Percentiles rank a stretch among this genome's conserved stretches.
These are phyloP conservation scores for Microstroma glucosiphilum DNA, from an alignment of 1,284 basidiomycete genomes.

Conservation along the genomic window DNA sequence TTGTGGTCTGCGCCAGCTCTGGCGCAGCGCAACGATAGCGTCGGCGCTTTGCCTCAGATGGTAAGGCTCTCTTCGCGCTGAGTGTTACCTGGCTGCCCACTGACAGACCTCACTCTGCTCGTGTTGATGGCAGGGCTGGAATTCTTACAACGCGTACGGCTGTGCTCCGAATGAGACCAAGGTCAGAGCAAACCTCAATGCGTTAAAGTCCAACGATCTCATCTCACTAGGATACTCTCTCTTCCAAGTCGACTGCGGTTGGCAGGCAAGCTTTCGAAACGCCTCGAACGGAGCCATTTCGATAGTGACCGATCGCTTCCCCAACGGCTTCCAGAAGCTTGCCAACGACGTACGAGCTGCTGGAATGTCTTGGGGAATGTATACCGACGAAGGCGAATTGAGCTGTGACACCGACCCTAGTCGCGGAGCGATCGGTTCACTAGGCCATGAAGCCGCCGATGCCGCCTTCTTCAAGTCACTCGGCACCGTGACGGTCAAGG, in stretches of 20 bases:
- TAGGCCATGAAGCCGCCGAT: constrained; percentile 56
- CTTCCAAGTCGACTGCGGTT: constrained; percentile 47
- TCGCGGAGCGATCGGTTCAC: constrained; percentile 53
- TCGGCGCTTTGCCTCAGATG: no score
- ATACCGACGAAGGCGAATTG: constrained; percentile 55
- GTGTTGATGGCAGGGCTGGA: constrained; percentile 24
- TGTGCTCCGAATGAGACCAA: constrained; percentile 41
- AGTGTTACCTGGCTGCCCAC: no score
- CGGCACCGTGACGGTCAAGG: constrained; percentile 54
- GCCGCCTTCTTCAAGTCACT: constrained; percentile 56
- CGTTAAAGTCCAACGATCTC: constrained; percentile 47
- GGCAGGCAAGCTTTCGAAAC: constrained; percentile 49
- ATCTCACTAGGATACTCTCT: constrained; percentile 25
- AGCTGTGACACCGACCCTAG: constrained; percentile 28
- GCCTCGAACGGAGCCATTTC: constrained; percentile 25
- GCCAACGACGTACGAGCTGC: constrained; percentile 53
- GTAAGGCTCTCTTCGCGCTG: no score
- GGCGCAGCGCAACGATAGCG: no score
- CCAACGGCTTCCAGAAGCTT: constrained; percentile 55
- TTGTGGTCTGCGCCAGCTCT: no score
- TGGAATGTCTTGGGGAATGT: constrained; percentile 57
- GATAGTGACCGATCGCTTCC: constrained; percentile 54
- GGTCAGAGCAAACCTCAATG: constrained; percentile 43
- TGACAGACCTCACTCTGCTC: background rate
- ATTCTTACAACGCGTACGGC: constrained; percentile 46